Evolutionary conservation across 352 stramenopile species (phyloP).

Genomic region (Globisporangium abappressorium): DNA sequence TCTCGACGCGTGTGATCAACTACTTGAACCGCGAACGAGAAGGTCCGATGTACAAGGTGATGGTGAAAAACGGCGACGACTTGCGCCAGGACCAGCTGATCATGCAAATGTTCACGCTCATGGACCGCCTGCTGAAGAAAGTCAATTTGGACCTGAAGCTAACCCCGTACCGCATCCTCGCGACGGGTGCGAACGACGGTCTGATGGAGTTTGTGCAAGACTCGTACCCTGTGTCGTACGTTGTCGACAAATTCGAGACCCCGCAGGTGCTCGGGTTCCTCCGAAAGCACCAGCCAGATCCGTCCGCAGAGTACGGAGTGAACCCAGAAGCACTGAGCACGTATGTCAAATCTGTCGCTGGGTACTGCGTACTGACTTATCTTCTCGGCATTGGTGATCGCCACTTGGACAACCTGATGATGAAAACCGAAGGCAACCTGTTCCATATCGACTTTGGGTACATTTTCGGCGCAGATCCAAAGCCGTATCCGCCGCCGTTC

Average conservation of each 20-base stretch:
- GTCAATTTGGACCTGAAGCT: constrained; percentile 98
- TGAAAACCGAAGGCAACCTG: constrained; percentile 94
- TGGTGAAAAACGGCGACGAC: constrained; percentile 99
- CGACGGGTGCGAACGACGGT: constrained; percentile 87
- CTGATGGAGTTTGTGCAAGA: constrained; percentile 98
- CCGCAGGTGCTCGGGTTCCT: constrained; percentile 92
- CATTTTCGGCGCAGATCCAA: constrained; percentile 98
- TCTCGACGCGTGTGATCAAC: constrained; percentile 73
- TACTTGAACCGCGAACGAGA: constrained; percentile 80
- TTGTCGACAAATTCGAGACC: constrained; percentile 93
- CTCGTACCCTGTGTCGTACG: constrained; percentile 94
- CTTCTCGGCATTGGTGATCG: constrained; percentile 98
- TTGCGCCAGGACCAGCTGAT: constrained; percentile 99
- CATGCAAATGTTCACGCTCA: constrained; percentile 99
- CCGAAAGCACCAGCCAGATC: constrained; percentile 82
- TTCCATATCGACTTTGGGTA: constrained; percentile 99
- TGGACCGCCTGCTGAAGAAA: constrained; percentile 98
- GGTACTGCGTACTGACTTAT: constrained; percentile 99
- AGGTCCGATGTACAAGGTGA: constrained; percentile 93
- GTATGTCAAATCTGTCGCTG: constrained; percentile 97
- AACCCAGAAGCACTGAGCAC: constrained; percentile 91
- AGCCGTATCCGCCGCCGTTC: constrained; percentile 98
- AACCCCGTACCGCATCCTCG: constrained; percentile 93
- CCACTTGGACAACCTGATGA: constrained; percentile 99
- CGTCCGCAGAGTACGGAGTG: constrained; percentile 84